phyloP scores from a whole-genome alignment of 2,329 filamentous ascomycete genomes.

The Cercospora zeina region DNA sequence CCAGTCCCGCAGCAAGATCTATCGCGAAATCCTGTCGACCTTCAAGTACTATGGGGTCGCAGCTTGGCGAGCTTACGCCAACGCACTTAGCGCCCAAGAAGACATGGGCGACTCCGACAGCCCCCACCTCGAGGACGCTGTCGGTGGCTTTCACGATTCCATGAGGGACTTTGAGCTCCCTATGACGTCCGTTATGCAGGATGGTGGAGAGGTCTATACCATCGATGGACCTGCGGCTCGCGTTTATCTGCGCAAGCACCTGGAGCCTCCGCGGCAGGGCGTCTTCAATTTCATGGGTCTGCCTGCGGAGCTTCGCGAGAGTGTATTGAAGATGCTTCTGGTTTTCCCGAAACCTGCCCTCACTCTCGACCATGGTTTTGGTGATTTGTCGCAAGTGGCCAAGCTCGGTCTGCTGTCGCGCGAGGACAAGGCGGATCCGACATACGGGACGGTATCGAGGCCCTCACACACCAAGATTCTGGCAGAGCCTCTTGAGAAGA shows the following conservation, averaged over 20 bases:
- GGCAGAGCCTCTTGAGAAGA: not conserved
- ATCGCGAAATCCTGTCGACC: not conserved
- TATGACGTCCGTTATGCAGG: not conserved
- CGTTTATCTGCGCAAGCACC: not conserved
- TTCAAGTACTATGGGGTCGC: not conserved
- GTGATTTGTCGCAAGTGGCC: not conserved
- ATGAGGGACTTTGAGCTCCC: not conserved
- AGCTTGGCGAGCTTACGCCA: not conserved
- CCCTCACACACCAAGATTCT: not conserved
- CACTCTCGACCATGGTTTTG: not conserved
- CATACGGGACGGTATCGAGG: not conserved
- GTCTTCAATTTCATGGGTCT: not conserved
- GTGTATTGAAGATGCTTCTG: not conserved
- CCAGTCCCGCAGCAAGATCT: not conserved
- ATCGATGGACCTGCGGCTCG: not conserved
- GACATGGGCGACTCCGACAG: not conserved
- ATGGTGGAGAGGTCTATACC: not conserved
- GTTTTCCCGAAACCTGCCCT: not conserved
- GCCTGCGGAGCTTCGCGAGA: not conserved
- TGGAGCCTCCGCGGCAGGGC: not conserved
- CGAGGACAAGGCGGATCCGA: not conserved
- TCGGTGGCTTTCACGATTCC: not conserved
- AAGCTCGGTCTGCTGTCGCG: not conserved
- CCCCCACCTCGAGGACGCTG: not conserved
- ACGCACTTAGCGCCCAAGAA: not conserved